Percentiles rank a stretch among this genome's conserved stretches.
Conservation (phyloP, 1,284 basidiomycete genomes). For the Naganishia albida region DNA sequence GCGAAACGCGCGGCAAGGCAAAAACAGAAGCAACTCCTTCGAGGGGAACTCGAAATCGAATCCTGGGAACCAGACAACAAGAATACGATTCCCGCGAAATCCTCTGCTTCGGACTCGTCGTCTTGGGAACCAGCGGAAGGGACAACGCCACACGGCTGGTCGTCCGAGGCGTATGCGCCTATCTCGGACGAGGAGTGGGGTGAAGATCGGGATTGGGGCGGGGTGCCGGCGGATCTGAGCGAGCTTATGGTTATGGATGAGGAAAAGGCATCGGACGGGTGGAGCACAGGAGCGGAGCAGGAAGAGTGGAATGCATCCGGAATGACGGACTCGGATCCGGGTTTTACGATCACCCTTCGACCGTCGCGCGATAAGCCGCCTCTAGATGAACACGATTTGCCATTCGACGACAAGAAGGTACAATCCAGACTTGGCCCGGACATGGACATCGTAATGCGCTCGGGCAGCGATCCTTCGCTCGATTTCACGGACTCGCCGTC, state of each 20-base stretch:
- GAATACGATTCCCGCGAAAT: background rate
- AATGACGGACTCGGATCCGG: background rate
- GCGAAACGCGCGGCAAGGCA: background rate
- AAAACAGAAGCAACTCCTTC: constrained; percentile 5
- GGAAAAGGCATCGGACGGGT: background rate
- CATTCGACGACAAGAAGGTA: background rate
- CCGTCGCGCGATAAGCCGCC: background rate
- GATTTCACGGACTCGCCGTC: background rate
- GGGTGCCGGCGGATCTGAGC: background rate
- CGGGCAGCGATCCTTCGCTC: background rate
- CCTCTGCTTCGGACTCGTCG: background rate
- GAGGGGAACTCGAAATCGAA: constrained; percentile 16
- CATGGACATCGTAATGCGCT: background rate
- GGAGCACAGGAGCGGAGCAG: background rate
- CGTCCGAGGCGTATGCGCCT: background rate
- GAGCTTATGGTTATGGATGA: constrained; percentile 9
- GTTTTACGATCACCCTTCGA: background rate
- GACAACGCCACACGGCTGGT: background rate
- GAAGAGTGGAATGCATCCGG: background rate
- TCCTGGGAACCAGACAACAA: constrained; percentile 5
- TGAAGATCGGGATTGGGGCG: constrained; percentile 12
- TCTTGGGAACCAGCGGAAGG: background rate
- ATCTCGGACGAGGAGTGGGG: constrained; percentile 26
- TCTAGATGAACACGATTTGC: background rate
- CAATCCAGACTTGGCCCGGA: background rate